Evolutionary conservation across 345 rosid genomes (phyloP), one percentile per base, ranked within the genome.

Genomic region (Arabidopsis suecica): DNA sequence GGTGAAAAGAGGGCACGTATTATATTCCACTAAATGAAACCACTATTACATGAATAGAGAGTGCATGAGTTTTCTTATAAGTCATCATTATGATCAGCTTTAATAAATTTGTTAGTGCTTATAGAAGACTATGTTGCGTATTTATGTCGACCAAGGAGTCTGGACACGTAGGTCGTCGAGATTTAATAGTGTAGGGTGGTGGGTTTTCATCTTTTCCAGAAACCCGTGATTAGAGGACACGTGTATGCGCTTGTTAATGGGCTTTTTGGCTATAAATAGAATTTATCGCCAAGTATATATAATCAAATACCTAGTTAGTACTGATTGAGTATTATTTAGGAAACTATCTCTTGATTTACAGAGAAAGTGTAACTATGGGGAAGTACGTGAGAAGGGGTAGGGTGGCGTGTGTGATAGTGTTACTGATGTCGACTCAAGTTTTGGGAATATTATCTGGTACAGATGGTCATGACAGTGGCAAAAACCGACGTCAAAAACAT

Each of bases 71-170:
- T 47, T 58, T 48, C 53, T 60, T 65, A 57, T 3, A 47, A 47
- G 72, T 65, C 42, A 74, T 65, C 51, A 74, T 74, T 50, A 74
- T 65, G 28, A 25, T 55, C 25, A 64, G 77, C 56, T 54, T 73
- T 32, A 28, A 3, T 12, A 14, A 63, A 64, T 54, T 22, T 48
- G 66, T 28, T 58, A 74, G 73, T 74, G 73, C 67, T 66, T 49
- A 32, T 28, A 38, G 72, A 74, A 60, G 78, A 58, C 73, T 74
- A 65, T 74, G 25, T 74, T 74, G 67, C 44, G 13, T 66, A 48
- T 66, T 66, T 72, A 48, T 74, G 78, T 74, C 78, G 72, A 66
- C 78, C 60, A 47, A 65, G 44, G 66, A 74, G 67, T 30, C 16
- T 75, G 10, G 67, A 75, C 72, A 67, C 72, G 73, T 75, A 23